Conservation (phyloP, 192 early-diverging fungal species). For the Endogone sp. region DNA sequence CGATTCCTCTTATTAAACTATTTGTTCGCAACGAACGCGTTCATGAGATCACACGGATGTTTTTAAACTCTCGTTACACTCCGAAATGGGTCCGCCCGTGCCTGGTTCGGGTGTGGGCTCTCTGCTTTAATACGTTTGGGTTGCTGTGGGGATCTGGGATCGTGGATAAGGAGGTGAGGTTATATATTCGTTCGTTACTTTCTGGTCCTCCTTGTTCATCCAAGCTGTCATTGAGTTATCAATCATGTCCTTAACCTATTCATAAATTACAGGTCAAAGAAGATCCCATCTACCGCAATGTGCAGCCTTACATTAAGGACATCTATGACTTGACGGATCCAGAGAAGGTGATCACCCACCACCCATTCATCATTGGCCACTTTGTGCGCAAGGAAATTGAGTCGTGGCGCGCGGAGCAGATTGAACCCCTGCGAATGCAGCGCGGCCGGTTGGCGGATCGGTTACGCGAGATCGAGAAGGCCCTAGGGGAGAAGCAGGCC, state of each 20-base stretch:
- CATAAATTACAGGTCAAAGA: neutral
- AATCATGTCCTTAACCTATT: too few relatives aligned
- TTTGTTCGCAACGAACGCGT: neutral
- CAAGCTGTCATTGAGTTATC: too few relatives aligned
- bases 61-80: neutral
- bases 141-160: constrained; percentile 1
- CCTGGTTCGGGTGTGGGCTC: neutral
- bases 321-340: constrained; percentile 2
- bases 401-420: constrained; percentile 6
- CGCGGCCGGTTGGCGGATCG: neutral
- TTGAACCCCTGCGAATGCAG: neutral
- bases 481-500: neutral
- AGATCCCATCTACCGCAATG: neutral
- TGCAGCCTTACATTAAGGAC: constrained; percentile 6
- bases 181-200: too few relatives aligned
- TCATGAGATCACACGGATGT: neutral
- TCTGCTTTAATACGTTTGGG: neutral
- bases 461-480: neutral
- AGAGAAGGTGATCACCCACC: constrained; percentile 3
- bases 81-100: neutral
- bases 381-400: constrained; percentile 4
- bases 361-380: constrained; percentile 7
- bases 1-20: neutral
- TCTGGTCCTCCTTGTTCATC: too few relatives aligned
- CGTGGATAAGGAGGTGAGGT: constrained; percentile 2